Conservation (phyloP, 805 yeast genomes). For the Candida vaughaniae region DNA sequence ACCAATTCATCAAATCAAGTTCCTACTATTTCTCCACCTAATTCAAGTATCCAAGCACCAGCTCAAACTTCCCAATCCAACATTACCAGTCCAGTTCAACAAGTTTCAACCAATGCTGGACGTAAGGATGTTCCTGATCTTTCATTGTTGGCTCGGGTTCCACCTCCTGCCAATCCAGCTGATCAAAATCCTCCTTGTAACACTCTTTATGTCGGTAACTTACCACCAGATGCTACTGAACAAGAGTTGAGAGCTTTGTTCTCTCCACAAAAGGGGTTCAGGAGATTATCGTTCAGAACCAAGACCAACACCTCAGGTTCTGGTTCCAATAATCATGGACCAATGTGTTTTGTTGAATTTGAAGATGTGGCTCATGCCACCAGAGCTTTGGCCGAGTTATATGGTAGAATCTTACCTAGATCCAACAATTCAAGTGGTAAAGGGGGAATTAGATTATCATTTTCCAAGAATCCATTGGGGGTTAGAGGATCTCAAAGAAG, state of each 20-base stretch:
- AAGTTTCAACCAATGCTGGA: slow-evolving; percentile 12
- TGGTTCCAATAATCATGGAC: slow-evolving; percentile 67
- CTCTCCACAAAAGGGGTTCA: slow-evolving; percentile 87
- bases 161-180: slow-evolving; percentile 96
- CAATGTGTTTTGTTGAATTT: slow-evolving; percentile 99
- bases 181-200: slow-evolving; percentile 99
- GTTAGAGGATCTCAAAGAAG: slow-evolving; percentile 73
- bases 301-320: slow-evolving; percentile 33
- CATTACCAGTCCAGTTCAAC: slow-evolving; percentile 13
- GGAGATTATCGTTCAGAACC: slow-evolving; percentile 87
- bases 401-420: slow-evolving; percentile 88
- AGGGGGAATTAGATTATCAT: slow-evolving; percentile 93
- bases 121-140: slow-evolving; percentile 56
- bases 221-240: slow-evolving; percentile 96
- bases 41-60: neutral
- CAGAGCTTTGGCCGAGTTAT: slow-evolving; percentile 87
- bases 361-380: slow-evolving; percentile 95
- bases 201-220: slow-evolving; percentile 92
- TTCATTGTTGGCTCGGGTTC: slow-evolving; percentile 73
- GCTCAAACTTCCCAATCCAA: slow-evolving; percentile 2
- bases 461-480: slow-evolving; percentile 95
- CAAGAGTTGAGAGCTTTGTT: slow-evolving; percentile 85
- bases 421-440: slow-evolving; percentile 63
- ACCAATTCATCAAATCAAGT: neutral
- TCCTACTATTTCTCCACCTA: neutral